A percentile compares a stretch with the other conserved stretches of the same genome.
These are phyloP conservation scores for Cyberlindnera sargentensis DNA, from an alignment of 805 yeast species.

Conservation along the genomic window DNA sequence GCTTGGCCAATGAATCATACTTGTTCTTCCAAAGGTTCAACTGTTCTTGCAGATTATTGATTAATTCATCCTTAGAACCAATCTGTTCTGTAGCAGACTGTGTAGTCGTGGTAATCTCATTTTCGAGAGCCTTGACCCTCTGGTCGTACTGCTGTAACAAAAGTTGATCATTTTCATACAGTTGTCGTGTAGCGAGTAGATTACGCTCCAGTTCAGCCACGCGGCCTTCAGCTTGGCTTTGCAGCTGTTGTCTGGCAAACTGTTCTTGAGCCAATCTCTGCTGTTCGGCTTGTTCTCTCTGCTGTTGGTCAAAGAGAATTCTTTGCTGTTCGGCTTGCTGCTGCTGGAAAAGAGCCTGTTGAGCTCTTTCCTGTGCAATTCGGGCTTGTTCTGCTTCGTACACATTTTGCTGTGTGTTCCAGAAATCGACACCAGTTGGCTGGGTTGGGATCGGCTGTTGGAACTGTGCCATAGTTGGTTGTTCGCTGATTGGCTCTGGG, in stretches of 20 bases:
- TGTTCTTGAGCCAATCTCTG: conserved; percentile 70
- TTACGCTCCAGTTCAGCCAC: conserved; percentile 81
- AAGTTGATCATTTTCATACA: conserved; percentile 79
- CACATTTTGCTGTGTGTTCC: conserved; percentile 43
- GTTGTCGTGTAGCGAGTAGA: conserved; percentile 63
- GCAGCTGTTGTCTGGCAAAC: conserved; percentile 56
- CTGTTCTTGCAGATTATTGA: conserved; percentile 65
- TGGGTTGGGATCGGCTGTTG: conserved; percentile 38
- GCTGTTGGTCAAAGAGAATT: conserved; percentile 63
- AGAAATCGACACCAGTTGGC: conserved; percentile 47
- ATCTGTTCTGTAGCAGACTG: conserved; percentile 66
- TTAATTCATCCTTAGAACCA: conserved; percentile 68
- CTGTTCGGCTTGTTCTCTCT: conserved; percentile 56
- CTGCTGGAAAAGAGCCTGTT: conserved; percentile 60
- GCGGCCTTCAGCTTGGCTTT: conserved; percentile 69
- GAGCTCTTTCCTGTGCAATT: conserved; percentile 55
- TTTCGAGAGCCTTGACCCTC: conserved; percentile 74
- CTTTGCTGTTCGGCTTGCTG: conserved; percentile 65
- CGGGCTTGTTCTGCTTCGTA: conserved; percentile 53
- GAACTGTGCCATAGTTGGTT: conserved; percentile 33
- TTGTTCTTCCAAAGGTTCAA: conserved; percentile 72
- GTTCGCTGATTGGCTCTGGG: conserved; percentile 40
- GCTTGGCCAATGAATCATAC: conserved; percentile 82
- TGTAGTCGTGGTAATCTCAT: conserved; percentile 55
- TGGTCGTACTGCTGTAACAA: conserved; percentile 82